Conservation (phyloP, 805 yeast species). For the Ogataea ganodermae region DNA sequence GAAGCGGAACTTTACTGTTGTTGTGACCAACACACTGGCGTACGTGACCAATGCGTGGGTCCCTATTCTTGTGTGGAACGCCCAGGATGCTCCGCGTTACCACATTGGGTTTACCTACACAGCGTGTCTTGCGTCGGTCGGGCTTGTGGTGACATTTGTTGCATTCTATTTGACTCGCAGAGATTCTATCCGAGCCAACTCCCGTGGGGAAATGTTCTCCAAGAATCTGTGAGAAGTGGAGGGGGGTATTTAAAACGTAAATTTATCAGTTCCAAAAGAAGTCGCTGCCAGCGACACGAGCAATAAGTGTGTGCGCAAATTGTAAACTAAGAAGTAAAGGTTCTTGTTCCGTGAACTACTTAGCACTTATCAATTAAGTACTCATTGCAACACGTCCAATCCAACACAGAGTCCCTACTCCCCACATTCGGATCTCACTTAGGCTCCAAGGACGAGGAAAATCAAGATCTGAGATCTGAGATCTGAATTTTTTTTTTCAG, state of each 20-base stretch:
- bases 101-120: conserved; percentile 42
- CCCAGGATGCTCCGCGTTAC: conserved; percentile 40
- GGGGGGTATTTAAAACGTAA: too few species aligned
- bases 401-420: too few species aligned
- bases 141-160: conserved; percentile 33
- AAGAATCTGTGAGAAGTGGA: conserved; percentile 1
- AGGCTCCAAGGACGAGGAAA: neutral
- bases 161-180: conserved; percentile 26
- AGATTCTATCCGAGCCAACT: conserved; percentile 19
- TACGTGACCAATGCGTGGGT: conserved; percentile 44
- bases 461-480: too few species aligned
- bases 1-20: conserved; percentile 43
- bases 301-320: too few species aligned
- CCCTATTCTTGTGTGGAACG: conserved; percentile 43
- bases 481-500: neutral
- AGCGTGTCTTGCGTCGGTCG: conserved; percentile 36
- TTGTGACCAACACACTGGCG: conserved; percentile 42
- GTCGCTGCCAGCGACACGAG: too few species aligned
- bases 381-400: too few species aligned
- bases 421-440: too few species aligned
- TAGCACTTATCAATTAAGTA: too few species aligned
- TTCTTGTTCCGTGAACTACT: too few species aligned
- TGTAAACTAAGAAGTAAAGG: too few species aligned
- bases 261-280: too few species aligned
- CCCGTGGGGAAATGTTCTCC: neutral